Evolutionary conservation across 2,329 filamentous ascomycete species (phyloP), one percentile per base, ranked within the genome.

Genomic region (Diaporthe australafricana): DNA sequence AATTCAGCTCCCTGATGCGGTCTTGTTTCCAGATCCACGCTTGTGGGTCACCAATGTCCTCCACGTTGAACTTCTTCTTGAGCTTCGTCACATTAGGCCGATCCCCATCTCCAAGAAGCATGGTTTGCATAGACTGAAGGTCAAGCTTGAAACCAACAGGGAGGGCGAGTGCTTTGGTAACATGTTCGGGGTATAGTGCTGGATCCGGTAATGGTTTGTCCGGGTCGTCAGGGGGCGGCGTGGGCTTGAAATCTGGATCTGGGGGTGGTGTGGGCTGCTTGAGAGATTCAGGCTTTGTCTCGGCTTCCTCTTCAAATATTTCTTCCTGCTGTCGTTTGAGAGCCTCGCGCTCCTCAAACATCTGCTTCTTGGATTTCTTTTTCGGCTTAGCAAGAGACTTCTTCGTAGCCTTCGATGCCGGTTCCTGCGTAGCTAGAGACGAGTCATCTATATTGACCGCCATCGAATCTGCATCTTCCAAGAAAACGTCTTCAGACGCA

Each of bases 311-410:
- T 53, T 86, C 85, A 50, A 80, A 85, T 68, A 79, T 84, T 76
- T 82, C 83, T 73, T 88, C 86, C 71, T 89, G 87, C 71, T 88
- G 85, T 72, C 85, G 84, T 75, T 90, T 90, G 69, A 90, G 81
- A 14, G 88, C 88, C 77, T 92, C 88, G 25, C 88, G 86, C 78
- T 94, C 91, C 78, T 93, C 91, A 56, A 92, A 88, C 3, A 93
- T 80, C 78, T 95, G 91, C 80, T 94, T 95, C 86, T 95, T 95
- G 0, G 92, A 89, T 81, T 93, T 94, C 84, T 89, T 94, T 84
- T 94, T 94, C 5, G 87, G 75, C 79, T 92, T 92, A 55, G 83
- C 78, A 48, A 86, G 55, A 52, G 45, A 85, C 80, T 91, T 92
- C 81, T 89, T 90, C 79, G 89, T 88, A 1, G 81, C 78, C 75